Evolutionary conservation across 768 basidiomycete genomes (phyloP).

Genomic region (Panaeolus papilionaceus): DNA sequence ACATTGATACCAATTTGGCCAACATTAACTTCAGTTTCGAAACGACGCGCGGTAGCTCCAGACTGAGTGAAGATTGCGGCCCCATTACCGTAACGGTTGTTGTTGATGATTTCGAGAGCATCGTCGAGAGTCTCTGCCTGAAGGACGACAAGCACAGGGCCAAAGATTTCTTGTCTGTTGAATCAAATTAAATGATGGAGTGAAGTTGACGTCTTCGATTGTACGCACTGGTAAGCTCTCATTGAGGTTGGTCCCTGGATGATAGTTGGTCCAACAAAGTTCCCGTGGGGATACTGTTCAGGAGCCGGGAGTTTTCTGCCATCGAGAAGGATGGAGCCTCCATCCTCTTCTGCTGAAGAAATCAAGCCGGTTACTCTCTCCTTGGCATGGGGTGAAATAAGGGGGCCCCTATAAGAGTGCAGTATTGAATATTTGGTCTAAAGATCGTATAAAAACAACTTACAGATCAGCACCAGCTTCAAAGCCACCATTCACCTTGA

Average conservation of each 20-base stretch:
- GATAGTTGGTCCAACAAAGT: constrained; percentile 94
- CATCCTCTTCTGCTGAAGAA: constrained; percentile 75
- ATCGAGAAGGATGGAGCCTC: constrained; percentile 87
- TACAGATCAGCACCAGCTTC: constrained; percentile 86
- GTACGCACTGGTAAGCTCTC: constrained; percentile 82
- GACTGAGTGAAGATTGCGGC: constrained; percentile 96
- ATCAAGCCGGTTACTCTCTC: constrained; percentile 78
- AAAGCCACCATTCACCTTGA: constrained; percentile 91
- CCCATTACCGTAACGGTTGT: constrained; percentile 92
- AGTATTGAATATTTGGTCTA: constrained; percentile 14
- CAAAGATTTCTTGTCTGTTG: constrained; percentile 91
- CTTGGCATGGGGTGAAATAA: constrained; percentile 86
- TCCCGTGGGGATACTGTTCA: constrained; percentile 78
- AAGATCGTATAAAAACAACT: constrained; percentile 23
- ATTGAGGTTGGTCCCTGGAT: constrained; percentile 84
- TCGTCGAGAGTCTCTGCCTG: constrained; percentile 87
- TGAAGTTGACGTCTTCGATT: constrained; percentile 4
- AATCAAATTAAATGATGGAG: constrained; percentile 9
- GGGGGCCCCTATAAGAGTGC: constrained; percentile 59
- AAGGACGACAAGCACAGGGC: constrained; percentile 84
- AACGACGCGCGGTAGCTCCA: constrained; percentile 93
- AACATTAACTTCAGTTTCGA: constrained; percentile 86
- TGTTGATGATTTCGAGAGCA: constrained; percentile 88
- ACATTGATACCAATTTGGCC: constrained; percentile 96
- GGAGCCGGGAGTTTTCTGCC: constrained; percentile 75